Evolutionary conservation across 306 rosid species (phyloP), one percentile per base, ranked within the genome.

Genomic region (Cyamopsis tetragonoloba): DNA sequence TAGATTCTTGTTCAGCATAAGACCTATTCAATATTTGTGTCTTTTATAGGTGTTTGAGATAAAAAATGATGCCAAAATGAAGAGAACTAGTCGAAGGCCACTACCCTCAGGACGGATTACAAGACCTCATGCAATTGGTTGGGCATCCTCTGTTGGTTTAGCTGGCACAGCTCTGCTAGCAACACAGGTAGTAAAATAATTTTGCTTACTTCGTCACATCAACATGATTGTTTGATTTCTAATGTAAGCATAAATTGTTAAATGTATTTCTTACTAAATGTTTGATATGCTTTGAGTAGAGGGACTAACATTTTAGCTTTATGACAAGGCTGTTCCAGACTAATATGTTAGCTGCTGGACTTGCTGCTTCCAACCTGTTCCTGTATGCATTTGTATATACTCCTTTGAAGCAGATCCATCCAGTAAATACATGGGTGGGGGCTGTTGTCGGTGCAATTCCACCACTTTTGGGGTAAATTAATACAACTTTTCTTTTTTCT

Each of bases 361-460:
- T 93, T 66, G 98, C 86, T 50, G 96, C 95, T 70, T 93, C 96
- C 38, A 93, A 93, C 82, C 75, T 93, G 53, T 7, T 86, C 53
- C 87, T 93, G 57, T 93, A 93, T 59, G 93, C 98, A 54, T 93
- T 93, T 18, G 82, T 89, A 3, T 93, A 93, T 66, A 93, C 98
- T 38, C 98, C 97, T 1, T 72, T 93, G 73, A 93, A 93, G 85
- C 98, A 87, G 83, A 89, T 93, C 77, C 98, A 93, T 82, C 96
- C 93, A 5, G 81, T 93, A 43, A 93, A 93, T 80, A 87, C 97
- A 32, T 93, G 98, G 98, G 96, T 93, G 65, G 98, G 98, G 32
- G 98, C 98, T 56, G 76, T 93, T 49, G 98, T 93, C 19, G 98
- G 98, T 51, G 98, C 98, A 47, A 88, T 93, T 72, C 97, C 98